These are phyloP conservation scores for Serendipita sp. DNA, from an alignment of 768 basidiomycete genomes.

Conservation along the genomic window DNA sequence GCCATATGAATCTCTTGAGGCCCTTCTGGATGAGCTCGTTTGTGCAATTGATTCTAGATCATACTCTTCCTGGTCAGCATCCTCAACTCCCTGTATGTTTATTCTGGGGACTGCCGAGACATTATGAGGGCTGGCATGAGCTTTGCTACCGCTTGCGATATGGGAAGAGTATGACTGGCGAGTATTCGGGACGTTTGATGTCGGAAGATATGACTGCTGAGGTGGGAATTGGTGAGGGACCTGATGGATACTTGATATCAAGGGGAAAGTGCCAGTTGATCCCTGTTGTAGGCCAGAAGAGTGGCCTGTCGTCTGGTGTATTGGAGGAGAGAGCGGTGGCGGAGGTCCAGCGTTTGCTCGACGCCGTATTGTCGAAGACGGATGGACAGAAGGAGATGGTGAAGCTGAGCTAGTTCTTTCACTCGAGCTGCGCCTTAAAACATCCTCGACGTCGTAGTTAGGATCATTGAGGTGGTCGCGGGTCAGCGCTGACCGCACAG, in stretches of 20 bases:
- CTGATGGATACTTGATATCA: background rate
- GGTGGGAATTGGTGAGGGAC: background rate
- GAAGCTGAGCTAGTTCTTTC: background rate
- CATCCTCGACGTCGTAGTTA: background rate
- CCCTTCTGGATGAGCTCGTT: background rate
- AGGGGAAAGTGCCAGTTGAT: background rate
- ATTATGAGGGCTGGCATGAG: background rate
- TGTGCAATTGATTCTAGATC: conserved; percentile 1
- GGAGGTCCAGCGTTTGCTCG: conserved; percentile 1
- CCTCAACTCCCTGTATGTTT: background rate
- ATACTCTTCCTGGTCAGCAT: background rate
- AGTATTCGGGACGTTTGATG: background rate
- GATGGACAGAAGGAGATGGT: background rate
- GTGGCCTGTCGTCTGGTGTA: background rate
- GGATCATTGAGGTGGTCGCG: conserved; percentile 4
- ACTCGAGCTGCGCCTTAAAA: conserved; percentile 1
- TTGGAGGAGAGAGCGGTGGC: conserved; percentile 5
- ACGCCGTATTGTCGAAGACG: background rate
- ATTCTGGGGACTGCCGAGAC: background rate
- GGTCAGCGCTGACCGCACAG: background rate
- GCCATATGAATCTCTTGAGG: conserved; percentile 2
- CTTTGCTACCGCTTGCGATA: background rate
- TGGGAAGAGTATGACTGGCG: background rate
- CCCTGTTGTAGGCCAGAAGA: background rate
- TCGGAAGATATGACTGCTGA: background rate